Evolutionary conservation across 495 filamentous ascomycete genomes (phyloP).

Genomic region (Hypoxylon cercidicola): DNA sequence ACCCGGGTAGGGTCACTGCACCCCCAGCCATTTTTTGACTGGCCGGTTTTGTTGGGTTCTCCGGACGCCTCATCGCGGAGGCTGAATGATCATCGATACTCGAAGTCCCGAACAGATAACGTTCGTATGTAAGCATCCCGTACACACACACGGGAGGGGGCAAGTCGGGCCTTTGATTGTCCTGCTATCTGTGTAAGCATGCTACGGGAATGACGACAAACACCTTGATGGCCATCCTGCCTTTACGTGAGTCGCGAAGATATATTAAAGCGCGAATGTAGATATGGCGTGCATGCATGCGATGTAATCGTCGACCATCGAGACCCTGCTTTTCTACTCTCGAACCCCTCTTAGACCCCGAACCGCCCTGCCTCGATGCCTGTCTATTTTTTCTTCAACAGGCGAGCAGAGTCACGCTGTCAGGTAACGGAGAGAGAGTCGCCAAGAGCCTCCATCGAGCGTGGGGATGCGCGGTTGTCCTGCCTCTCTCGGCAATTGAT

Average conservation of each 20-base stretch:
- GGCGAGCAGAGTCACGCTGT: constrained; percentile 26
- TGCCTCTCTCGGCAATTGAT: constrained; percentile 46
- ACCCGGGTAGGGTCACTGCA: constrained; percentile 14
- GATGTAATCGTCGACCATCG: constrained; percentile 21
- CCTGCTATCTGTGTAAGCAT: constrained; percentile 10
- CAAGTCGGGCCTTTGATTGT: constrained; percentile 37
- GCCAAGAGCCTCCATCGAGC: constrained; percentile 41
- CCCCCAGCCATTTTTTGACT: constrained; percentile 12
- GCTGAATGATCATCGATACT: constrained; percentile 34
- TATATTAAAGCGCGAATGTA: constrained; percentile 26
- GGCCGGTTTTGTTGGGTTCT: constrained; percentile 20
- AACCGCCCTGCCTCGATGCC: constrained; percentile 14
- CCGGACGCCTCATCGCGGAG: constrained; percentile 30
- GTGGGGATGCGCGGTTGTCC: constrained; percentile 27
- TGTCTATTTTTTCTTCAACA: constrained; percentile 4
- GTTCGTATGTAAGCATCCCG: constrained; percentile 7
- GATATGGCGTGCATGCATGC: constrained; percentile 26
- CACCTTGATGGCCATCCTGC: background rate
- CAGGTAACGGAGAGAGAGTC: constrained; percentile 19
- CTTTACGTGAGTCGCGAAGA: constrained; percentile 5
- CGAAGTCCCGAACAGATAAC: constrained; percentile 21
- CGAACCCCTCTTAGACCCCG: constrained; percentile 1
- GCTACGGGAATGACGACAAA: constrained; percentile 26
- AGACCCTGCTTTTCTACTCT: constrained; percentile 12
- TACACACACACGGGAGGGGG: constrained; percentile 5